Evolutionary conservation across 1,139 yeast species (phyloP).

Genomic region (Geotrichum fermentans): DNA sequence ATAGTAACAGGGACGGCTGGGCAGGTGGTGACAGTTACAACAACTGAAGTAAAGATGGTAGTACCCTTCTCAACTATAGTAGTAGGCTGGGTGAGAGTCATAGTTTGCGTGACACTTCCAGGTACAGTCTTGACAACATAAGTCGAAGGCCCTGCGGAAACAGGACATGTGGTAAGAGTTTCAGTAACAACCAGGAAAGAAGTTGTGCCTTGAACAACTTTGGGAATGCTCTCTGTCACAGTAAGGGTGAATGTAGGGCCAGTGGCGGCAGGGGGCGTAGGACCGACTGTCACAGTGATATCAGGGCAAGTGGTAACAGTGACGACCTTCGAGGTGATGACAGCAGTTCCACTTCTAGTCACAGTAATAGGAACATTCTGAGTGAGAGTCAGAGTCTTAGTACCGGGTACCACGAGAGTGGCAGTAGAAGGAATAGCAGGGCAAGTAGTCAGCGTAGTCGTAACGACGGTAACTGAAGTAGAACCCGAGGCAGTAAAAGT

Average conservation of each 20-base stretch:
- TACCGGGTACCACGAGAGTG: too few species aligned
- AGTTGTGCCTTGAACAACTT: not conserved
- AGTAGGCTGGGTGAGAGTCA: constrained; percentile 17
- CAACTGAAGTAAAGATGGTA: constrained; percentile 6
- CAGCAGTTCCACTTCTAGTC: constrained; percentile 14
- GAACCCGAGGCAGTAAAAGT: constrained; percentile 1
- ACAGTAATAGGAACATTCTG: constrained; percentile 16
- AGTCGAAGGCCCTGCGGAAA: constrained; percentile 1
- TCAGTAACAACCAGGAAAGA: constrained; percentile 5
- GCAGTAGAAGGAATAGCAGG: constrained; percentile 7
- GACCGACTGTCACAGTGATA: not conserved
- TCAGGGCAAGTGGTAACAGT: constrained; percentile 15
- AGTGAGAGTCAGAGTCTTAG: constrained; percentile 1
- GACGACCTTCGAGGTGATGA: constrained; percentile 8
- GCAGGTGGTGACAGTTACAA: constrained; percentile 14
- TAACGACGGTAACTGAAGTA: constrained; percentile 3
- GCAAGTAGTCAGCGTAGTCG: constrained; percentile 11
- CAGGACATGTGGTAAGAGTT: constrained; percentile 13
- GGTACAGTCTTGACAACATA: constrained; percentile 7
- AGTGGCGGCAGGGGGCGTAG: constrained; percentile 2
- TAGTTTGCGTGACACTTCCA: constrained; percentile 21
- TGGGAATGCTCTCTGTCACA: constrained; percentile 4
- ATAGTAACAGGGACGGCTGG: constrained; percentile 15
- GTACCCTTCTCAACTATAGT: constrained; percentile 13
- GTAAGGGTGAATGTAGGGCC: not conserved